These are phyloP conservation scores for Geosiphon pyriformis DNA, from an alignment of 192 early-diverging fungal species.

Conservation along the genomic window DNA sequence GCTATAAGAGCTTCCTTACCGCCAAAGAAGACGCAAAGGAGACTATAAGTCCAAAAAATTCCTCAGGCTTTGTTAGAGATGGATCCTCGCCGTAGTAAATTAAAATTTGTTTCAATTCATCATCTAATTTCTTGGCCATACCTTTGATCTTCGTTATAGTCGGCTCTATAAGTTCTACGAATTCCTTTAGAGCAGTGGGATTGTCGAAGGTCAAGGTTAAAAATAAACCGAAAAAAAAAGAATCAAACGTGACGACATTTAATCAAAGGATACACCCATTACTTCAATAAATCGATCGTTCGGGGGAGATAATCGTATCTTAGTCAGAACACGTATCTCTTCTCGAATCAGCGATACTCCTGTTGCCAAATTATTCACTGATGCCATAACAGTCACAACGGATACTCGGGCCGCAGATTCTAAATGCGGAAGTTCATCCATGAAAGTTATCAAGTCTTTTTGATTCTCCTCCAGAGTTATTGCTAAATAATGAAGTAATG, in stretches of 20 bases:
- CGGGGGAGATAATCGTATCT: constrained; percentile 30
- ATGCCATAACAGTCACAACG: constrained; percentile 40
- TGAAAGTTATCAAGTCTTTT: constrained; percentile 39
- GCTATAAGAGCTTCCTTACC: constrained; percentile 27
- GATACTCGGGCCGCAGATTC: constrained; percentile 49
- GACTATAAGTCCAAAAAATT: constrained; percentile 49
- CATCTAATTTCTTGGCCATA: constrained; percentile 40
- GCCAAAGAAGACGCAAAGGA: constrained; percentile 43
- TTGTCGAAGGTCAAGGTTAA: no score
- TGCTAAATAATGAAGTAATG: constrained; percentile 50
- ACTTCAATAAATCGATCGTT: constrained; percentile 44
- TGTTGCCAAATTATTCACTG: constrained; percentile 39
- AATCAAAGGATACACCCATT: constrained; percentile 42
- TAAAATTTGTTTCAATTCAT: constrained; percentile 38
- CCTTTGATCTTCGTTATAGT: constrained; percentile 35
- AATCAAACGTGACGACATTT: background rate
- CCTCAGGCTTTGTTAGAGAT: constrained; percentile 42
- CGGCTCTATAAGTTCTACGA: constrained; percentile 39
- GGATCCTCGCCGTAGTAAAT: constrained; percentile 54
- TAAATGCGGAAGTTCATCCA: constrained; percentile 48
- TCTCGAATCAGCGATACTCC: constrained; percentile 41
- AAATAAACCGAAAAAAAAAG: constrained; percentile 4
- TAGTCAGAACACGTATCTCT: constrained; percentile 35
- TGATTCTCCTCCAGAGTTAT: constrained; percentile 39
- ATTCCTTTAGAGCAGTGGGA: constrained; percentile 40